Percentiles rank a stretch among this genome's conserved stretches.
These are phyloP conservation scores for Claviceps paspali DNA, from an alignment of 2,329 filamentous ascomycete genomes.

Conservation along the genomic window DNA sequence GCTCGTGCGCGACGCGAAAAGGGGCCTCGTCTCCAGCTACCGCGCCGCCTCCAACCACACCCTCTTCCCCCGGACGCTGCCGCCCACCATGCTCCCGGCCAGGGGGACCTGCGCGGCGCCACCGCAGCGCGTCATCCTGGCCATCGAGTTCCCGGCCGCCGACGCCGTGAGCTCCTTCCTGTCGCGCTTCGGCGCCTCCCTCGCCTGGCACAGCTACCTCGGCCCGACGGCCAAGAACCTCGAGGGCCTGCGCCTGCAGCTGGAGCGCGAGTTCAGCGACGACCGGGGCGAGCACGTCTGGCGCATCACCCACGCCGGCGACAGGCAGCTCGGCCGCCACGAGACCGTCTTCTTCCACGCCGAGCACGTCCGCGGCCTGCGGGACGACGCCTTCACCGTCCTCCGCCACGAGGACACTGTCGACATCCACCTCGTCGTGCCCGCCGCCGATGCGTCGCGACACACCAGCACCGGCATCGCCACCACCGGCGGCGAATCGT, in stretches of 20 bases:
- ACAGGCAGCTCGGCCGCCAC: slow-evolving; percentile 67
- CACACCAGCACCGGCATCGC: too few relatives aligned
- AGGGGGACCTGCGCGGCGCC: slow-evolving; percentile 68
- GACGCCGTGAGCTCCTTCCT: slow-evolving; percentile 19
- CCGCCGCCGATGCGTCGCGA: too few relatives aligned
- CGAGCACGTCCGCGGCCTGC: slow-evolving; percentile 58
- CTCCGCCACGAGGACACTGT: slow-evolving; percentile 58
- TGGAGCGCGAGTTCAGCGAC: slow-evolving; percentile 46
- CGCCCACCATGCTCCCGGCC: slow-evolving; percentile 53
- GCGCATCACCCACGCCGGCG: slow-evolving; percentile 68
- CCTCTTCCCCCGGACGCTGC: slow-evolving; percentile 87
- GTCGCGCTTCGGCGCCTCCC: slow-evolving; percentile 18
- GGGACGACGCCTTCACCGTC: slow-evolving; percentile 72
- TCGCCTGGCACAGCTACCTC: slow-evolving; percentile 19
- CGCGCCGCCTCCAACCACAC: slow-evolving; percentile 60
- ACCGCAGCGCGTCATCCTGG: slow-evolving; percentile 53
- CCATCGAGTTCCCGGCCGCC: slow-evolving; percentile 44
- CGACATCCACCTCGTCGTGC: slow-evolving; percentile 53
- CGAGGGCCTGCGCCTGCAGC: slow-evolving; percentile 45
- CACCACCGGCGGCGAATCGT: neutral
- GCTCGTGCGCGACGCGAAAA: slow-evolving; percentile 26
- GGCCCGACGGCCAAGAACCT: slow-evolving; percentile 35
- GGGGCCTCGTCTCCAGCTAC: slow-evolving; percentile 22
- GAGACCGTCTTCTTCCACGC: slow-evolving; percentile 72
- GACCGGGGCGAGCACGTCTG: slow-evolving; percentile 32